phyloP scores from a whole-genome alignment of 805 yeast genomes.

The Candida insectalens region DNA sequence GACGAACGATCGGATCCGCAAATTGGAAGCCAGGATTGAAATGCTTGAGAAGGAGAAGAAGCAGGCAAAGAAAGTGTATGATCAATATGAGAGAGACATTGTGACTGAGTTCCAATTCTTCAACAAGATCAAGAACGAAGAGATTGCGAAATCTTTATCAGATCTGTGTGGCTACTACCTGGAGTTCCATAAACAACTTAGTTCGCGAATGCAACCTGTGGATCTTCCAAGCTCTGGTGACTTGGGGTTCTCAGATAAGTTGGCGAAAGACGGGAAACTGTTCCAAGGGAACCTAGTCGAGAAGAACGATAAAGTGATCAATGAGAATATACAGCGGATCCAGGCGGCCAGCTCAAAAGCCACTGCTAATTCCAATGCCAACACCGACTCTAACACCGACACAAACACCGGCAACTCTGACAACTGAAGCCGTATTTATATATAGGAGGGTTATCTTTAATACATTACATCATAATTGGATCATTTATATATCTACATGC shows the following conservation, averaged over 20 bases:
- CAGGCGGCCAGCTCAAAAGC: too few species aligned
- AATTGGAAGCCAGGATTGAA: constrained; percentile 29
- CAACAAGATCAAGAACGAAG: constrained; percentile 71
- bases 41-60: constrained; percentile 36
- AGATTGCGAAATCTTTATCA: constrained; percentile 61
- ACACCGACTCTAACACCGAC: too few species aligned
- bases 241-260: constrained; percentile 9
- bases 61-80: constrained; percentile 33
- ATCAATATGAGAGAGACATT: constrained; percentile 35
- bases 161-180: constrained; percentile 72
- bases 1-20: constrained; percentile 33
- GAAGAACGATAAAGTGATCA: constrained; percentile 18
- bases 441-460: too few species aligned
- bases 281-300: constrained; percentile 17
- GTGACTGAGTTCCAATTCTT: constrained; percentile 51
- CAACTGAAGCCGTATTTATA: too few species aligned
- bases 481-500: too few species aligned
- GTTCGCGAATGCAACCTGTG: constrained; percentile 56
- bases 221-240: constrained; percentile 4
- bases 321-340: constrained; percentile 11
- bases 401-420: too few species aligned
- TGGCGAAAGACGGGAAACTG: constrained; percentile 14
- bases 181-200: constrained; percentile 57
- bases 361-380: too few species aligned
- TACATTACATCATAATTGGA: too few species aligned